A percentile compares a stretch with the other conserved stretches of the same genome.
phyloP scores from a whole-genome alignment of 176 grass and related monocot genomes.

The Typha latifolia region DNA sequence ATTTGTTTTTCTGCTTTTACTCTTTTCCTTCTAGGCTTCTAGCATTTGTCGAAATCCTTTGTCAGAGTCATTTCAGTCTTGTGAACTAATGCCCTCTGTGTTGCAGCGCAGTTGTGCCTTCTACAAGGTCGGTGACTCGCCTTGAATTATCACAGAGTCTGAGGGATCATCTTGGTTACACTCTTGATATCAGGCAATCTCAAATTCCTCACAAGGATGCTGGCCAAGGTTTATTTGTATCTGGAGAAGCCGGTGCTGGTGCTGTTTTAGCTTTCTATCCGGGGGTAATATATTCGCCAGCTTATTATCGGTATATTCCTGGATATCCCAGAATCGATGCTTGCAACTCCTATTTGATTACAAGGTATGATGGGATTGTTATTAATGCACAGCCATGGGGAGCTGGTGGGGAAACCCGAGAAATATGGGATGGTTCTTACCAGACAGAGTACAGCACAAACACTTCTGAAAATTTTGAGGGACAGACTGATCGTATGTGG shows the following conservation, averaged over 20 bases:
- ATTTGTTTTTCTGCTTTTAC: too few species aligned
- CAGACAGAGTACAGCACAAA: conserved; percentile 22
- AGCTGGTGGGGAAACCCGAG: conserved; percentile 46
- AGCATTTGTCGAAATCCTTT: background rate
- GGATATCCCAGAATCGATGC: conserved; percentile 81
- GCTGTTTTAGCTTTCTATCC: conserved; percentile 83
- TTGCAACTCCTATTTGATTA: conserved; percentile 74
- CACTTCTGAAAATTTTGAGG: conserved; percentile 26
- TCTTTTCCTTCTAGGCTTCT: background rate
- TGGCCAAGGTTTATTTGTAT: conserved; percentile 73
- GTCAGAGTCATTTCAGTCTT: background rate
- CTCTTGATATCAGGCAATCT: conserved; percentile 59
- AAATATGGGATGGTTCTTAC: conserved; percentile 67
- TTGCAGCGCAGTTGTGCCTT: conserved; percentile 66
- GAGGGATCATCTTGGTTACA: conserved; percentile 51
- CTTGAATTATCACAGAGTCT: conserved; percentile 59
- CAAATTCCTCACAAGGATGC: conserved; percentile 85
- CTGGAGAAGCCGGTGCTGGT: conserved; percentile 51
- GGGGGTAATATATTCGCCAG: conserved; percentile 83
- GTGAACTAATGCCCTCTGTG: conserved; percentile 22
- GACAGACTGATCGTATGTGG: conserved; percentile 49
- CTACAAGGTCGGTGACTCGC: conserved; percentile 46
- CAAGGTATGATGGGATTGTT: conserved; percentile 81
- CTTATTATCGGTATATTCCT: conserved; percentile 85
- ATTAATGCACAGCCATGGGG: conserved; percentile 84